These are phyloP conservation scores for Colletotrichum sidae DNA, from an alignment of 2,329 filamentous ascomycete genomes.

Conservation along the genomic window DNA sequence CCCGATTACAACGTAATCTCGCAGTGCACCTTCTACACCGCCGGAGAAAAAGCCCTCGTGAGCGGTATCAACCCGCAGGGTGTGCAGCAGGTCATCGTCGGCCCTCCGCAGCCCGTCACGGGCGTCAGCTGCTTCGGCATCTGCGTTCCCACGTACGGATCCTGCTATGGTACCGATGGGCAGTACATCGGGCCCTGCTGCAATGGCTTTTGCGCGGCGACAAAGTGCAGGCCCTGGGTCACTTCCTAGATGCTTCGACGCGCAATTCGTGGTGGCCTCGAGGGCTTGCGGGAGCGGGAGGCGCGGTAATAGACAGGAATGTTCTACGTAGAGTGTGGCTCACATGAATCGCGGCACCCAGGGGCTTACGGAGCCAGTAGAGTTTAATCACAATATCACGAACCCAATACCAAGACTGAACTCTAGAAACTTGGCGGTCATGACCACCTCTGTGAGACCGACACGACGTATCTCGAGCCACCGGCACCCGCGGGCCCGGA, in stretches of 20 bases:
- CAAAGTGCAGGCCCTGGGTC: conserved; percentile 54
- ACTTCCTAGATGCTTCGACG: conserved; percentile 1
- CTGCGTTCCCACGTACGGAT: conserved; percentile 55
- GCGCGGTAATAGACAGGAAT: no score
- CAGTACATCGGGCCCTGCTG: conserved; percentile 55
- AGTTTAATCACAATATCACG: no score
- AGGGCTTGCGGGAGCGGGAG: no score
- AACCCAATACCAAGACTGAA: no score
- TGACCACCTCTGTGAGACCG: no score
- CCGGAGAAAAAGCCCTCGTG: conserved; percentile 46
- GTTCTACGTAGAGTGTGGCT: no score
- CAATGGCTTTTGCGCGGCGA: conserved; percentile 56
- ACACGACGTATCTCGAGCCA: no score
- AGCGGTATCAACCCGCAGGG: conserved; percentile 45
- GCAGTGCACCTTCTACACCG: conserved; percentile 58
- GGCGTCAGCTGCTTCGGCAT: conserved; percentile 55
- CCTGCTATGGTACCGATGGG: conserved; percentile 50
- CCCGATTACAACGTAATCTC: conserved; percentile 55
- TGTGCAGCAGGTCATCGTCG: conserved; percentile 54
- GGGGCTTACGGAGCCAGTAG: no score
- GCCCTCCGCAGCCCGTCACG: conserved; percentile 56
- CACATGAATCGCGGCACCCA: no score
- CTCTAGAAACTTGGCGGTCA: no score
- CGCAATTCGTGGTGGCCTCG: background rate
- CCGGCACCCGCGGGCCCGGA: no score